Conservation (phyloP, 768 basidiomycete genomes). For the Rhizopogon vesiculosus region DNA sequence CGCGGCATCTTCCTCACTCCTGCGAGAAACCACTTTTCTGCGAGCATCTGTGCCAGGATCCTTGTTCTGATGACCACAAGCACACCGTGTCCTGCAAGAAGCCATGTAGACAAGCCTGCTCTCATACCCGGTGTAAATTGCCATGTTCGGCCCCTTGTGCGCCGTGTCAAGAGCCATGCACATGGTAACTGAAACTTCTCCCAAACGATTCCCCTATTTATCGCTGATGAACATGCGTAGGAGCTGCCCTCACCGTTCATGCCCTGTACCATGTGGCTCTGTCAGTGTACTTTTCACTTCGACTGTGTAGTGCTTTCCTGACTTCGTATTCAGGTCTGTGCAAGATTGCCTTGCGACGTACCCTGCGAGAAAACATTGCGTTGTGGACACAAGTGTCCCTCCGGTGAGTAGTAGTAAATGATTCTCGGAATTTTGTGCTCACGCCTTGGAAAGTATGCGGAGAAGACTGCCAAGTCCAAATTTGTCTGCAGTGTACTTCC, state of each 20-base stretch:
- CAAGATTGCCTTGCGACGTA: conserved; percentile 58
- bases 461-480: conserved; percentile 52
- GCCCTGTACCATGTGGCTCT: conserved; percentile 64
- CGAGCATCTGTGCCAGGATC: conserved; percentile 44
- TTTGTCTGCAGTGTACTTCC: conserved; percentile 48
- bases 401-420: conserved; percentile 36
- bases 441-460: conserved; percentile 49
- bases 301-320: neutral
- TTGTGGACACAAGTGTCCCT: conserved; percentile 67
- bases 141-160: conserved; percentile 52
- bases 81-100: conserved; percentile 43
- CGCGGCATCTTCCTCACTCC: conserved; percentile 37
- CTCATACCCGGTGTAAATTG: conserved; percentile 44
- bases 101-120: conserved; percentile 49
- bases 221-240: conserved; percentile 19
- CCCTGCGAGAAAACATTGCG: conserved; percentile 42
- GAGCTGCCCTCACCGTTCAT: conserved; percentile 49
- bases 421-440: neutral
- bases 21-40: conserved; percentile 54
- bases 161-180: conserved; percentile 59
- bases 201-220: neutral
- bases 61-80: conserved; percentile 46
- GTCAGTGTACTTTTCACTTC: conserved; percentile 32
- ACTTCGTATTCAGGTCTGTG: conserved; percentile 44
- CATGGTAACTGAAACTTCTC: conserved; percentile 34